A percentile compares a stretch with the other conserved stretches of the same genome.
phyloP scores from a whole-genome alignment of 305 asterid genomes.

The Fraxinus floribunda region DNA sequence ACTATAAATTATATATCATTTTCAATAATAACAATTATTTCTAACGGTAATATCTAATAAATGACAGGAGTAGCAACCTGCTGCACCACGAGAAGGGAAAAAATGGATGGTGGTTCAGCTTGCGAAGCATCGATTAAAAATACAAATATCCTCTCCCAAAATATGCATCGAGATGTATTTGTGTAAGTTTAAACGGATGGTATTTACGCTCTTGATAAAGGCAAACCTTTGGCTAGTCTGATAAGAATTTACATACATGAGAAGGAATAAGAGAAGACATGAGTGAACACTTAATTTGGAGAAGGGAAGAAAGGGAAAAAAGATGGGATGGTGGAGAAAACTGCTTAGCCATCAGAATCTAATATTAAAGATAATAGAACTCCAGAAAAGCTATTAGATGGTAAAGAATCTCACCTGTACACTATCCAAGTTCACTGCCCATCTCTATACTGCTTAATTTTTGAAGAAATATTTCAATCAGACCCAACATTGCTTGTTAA shows the following conservation, averaged over 20 bases:
- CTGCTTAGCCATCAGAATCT: neutral
- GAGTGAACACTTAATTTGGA: neutral
- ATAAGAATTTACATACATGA: neutral
- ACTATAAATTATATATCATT: neutral
- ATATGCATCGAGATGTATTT: neutral
- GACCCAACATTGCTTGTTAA: conserved; percentile 3
- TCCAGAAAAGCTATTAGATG: neutral
- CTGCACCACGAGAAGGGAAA: neutral
- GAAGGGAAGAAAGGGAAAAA: neutral
- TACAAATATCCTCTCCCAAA: neutral
- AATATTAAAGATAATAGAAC: neutral
- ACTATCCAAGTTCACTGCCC: neutral
- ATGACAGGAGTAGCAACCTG: neutral
- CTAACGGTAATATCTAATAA: neutral
- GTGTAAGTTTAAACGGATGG: neutral
- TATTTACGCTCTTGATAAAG: neutral
- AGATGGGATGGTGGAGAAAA: neutral
- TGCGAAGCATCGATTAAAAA: neutral
- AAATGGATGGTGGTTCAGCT: neutral
- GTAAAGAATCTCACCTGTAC: conserved; percentile 8
- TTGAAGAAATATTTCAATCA: neutral
- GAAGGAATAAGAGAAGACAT: neutral
- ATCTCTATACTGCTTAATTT: neutral
- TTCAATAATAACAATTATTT: neutral
- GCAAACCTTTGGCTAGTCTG: neutral